Base-by-base conservation (phyloP, 352 stramenopile species). In the Aphanomyces cochlioides region DNA sequence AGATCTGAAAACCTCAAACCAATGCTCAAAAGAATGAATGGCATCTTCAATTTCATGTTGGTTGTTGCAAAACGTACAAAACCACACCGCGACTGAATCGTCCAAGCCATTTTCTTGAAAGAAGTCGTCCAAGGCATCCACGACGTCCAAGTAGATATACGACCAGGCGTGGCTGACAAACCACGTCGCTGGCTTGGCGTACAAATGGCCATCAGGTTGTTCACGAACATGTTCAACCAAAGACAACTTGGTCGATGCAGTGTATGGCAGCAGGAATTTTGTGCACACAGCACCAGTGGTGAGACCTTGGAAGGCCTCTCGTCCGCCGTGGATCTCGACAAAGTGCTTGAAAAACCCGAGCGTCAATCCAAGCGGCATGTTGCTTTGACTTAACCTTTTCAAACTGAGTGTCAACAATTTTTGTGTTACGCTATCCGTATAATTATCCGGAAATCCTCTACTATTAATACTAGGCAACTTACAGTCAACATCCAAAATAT, bases 141-240 rank as follows among this genome's bases (percentile, higher is more conserved):
- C 56, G 6, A 38, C 56, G 36, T 64, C 63, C 13, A 69, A 28
- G 36, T 60, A 69, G 19, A 58, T 1, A 40, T 69, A 69, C 19
- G 19, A 28, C 63, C 63, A 69, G n/a, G 63, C 40, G 38, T 69
- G 63, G 45, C 63, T 69, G 17, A 69, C 43, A 12, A 57, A 56
- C 63, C 63, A 69, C 4, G 17, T 56, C n/a, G 63, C 63, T 13
- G 63, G 41, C 19, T 61, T 37, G 28, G 28, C 28, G 28, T 45
- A 7, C 37, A 15, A 34, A 8, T 58, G 50, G 28, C 50, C 8
- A n/a, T 19, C 8, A 3, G 17, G 36, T 15, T 59, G 13, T 28
- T 2, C 2, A 17, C 21, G 1, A 28, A 64, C 56, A 8, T 21
- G 56, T 13, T 64, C 56, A 28, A 64, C 56, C 21, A 64, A 43